phyloP scores from a whole-genome alignment of 2,329 filamentous ascomycete species.

The Akanthomyces muscarius region DNA sequence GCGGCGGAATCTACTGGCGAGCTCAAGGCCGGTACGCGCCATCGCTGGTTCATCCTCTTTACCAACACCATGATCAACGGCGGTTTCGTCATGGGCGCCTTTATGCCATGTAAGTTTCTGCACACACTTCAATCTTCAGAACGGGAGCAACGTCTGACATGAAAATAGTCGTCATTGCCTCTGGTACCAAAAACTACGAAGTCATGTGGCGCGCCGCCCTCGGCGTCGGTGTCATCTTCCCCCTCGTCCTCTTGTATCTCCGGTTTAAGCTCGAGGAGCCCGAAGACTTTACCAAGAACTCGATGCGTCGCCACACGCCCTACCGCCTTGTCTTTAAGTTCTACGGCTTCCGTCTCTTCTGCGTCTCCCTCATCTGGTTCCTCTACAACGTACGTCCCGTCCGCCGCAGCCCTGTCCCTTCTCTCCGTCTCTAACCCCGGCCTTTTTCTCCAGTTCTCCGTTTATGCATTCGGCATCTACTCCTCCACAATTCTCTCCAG shows the following conservation, averaged over 20 bases:
- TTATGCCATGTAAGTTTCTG: conserved; percentile 56
- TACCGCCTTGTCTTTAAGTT: conserved; percentile 56
- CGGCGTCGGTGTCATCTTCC: conserved; percentile 75
- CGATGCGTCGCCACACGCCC: conserved; percentile 59
- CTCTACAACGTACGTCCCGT: conserved; percentile 62
- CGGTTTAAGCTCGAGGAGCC: conserved; percentile 73
- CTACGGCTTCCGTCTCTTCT: conserved; percentile 69
- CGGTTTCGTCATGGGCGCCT: conserved; percentile 76
- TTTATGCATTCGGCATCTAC: conserved; percentile 84
- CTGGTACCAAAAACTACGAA: conserved; percentile 58
- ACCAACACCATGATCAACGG: conserved; percentile 83
- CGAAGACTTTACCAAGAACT: conserved; percentile 68
- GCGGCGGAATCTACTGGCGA: conserved; percentile 82
- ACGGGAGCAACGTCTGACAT: neutral
- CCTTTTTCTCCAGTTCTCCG: conserved; percentile 54
- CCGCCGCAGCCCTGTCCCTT: neutral
- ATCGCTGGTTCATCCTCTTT: conserved; percentile 87
- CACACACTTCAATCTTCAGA: conserved; percentile 24
- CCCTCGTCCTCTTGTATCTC: conserved; percentile 64
- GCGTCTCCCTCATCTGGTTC: conserved; percentile 75
- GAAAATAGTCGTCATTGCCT: conserved; percentile 42
- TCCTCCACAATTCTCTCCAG: conserved; percentile 68
- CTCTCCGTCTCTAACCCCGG: neutral
- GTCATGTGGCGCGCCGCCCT: conserved; percentile 80
- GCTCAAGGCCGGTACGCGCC: conserved; percentile 73